A percentile compares a stretch with the other conserved stretches of the same genome.
Evolutionary conservation across 2,329 filamentous ascomycete species (phyloP).

Genomic region (Calonectria pteridis): DNA sequence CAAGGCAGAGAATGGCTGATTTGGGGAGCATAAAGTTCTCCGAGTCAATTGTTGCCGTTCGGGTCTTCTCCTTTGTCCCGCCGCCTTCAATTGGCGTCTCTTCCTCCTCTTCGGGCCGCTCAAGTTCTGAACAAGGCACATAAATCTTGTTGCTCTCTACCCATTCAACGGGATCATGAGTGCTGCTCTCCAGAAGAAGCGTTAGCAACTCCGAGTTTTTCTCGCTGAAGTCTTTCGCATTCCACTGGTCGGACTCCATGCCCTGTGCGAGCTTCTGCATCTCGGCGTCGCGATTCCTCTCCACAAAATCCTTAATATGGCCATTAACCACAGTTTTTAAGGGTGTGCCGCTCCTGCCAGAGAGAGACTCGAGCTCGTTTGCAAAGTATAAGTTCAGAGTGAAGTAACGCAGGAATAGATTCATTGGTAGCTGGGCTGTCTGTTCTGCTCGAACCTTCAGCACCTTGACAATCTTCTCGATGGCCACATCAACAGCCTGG

Average conservation of each 20-base stretch:
- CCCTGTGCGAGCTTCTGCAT: conserved; percentile 80
- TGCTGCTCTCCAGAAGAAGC: conserved; percentile 77
- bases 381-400: conserved; percentile 85
- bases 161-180: conserved; percentile 77
- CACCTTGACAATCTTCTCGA: conserved; percentile 81
- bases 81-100: conserved; percentile 59
- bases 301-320: conserved; percentile 85
- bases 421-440: conserved; percentile 74
- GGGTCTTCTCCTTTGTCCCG: conserved; percentile 72
- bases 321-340: conserved; percentile 84
- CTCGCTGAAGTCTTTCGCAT: conserved; percentile 79
- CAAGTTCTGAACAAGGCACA: conserved; percentile 59
- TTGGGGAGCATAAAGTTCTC: conserved; percentile 88
- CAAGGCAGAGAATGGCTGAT: conserved; percentile 84
- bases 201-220: conserved; percentile 70
- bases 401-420: conserved; percentile 84
- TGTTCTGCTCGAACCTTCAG: conserved; percentile 83
- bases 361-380: conserved; percentile 88
- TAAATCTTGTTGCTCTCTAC: conserved; percentile 70
- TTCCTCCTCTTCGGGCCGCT: conserved; percentile 49
- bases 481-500: conserved; percentile 83
- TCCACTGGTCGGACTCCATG: conserved; percentile 87
- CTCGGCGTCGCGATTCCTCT: conserved; percentile 76
- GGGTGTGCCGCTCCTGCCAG: conserved; percentile 79
- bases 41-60: conserved; percentile 83